Base-by-base conservation (phyloP, 306 rosid species). In the Cicer judaicum region DNA sequence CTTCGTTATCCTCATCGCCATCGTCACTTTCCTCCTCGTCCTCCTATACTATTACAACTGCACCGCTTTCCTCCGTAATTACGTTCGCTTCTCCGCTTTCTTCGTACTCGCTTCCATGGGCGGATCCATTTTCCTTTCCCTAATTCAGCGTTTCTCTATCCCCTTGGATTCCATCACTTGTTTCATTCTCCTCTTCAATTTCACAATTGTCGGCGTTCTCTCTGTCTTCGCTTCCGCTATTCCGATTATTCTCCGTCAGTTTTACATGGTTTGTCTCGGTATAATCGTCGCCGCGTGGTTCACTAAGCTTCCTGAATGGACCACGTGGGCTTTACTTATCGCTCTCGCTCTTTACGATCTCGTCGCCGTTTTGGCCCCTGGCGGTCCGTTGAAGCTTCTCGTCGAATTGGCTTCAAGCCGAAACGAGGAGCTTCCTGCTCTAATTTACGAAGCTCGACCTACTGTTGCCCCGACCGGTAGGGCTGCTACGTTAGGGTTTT, bases 251-350 rank as follows among this genome's bases (percentile, higher is more conserved):
- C 46, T 91, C 18, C 88, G 97, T 72, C 97, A 93, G 46, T 67
- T 74, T 2, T 93, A 91, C 55, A 93, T 87, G 96, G 96, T 93
- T 1, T 80, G 81, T 8, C 54, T 93, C 54, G 98, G 97, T n/a
- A 91, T 93, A 10, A 84, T 88, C 57, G 98, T 93, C 5, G 98
- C 98, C 1, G 86, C 96, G 8, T 93, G 98, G 98, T 89, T 93
- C 57, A 88, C 98, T 2, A 87, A 87, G 50, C 73, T 93, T 73
- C 97, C 98, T 0, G 98, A 93, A 74, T 93, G 98, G 98, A 93
- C 98, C 48, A 93, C 98, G 2, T 93, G 98, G 98, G 76, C 64
- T 13, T 64, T 93, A 75, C 91, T 93, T 7, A 89, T 93, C 0
- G 97, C 96, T 0, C 89, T 93, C 15, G 97, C 98, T 11, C 52